Conservation (phyloP, 345 rosid species). For the Ceriops tagal region DNA sequence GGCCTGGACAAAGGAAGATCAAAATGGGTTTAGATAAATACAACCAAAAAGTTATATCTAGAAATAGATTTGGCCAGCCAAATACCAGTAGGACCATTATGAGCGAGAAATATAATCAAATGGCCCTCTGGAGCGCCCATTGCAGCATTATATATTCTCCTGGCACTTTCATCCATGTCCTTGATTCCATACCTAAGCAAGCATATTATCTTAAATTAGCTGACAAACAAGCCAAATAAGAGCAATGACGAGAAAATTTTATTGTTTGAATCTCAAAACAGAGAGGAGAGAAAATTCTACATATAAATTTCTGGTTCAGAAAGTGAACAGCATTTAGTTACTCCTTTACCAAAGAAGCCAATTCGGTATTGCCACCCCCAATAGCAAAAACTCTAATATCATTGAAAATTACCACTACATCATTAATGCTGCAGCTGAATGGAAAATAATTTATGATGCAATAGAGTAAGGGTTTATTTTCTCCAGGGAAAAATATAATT, state of each 20-base stretch:
- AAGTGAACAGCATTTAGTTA: background rate
- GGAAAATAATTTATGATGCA: background rate
- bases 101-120: constrained; percentile 69
- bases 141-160: constrained; percentile 54
- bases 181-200: constrained; percentile 65
- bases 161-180: constrained; percentile 65
- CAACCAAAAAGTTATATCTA: constrained; percentile 5
- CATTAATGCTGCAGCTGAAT: background rate
- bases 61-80: constrained; percentile 17
- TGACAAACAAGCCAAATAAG: background rate
- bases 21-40: background rate
- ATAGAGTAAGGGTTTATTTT: background rate
- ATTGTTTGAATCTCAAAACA: background rate
- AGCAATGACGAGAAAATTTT: background rate
- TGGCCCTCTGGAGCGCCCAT: constrained; percentile 68
- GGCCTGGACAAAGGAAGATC: constrained; percentile 46
- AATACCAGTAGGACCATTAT: constrained; percentile 80
- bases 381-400: background rate
- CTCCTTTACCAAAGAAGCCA: background rate
- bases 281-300: background rate
- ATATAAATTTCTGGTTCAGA: constrained; percentile 5
- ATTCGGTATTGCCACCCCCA: background rate
- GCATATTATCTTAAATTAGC: constrained; percentile 2
- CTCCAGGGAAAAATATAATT: background rate
- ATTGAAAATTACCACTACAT: background rate